Evolutionary conservation across 768 basidiomycete species (phyloP), one percentile per base, ranked within the genome.

Genomic region (Lentinus tigrinus): DNA sequence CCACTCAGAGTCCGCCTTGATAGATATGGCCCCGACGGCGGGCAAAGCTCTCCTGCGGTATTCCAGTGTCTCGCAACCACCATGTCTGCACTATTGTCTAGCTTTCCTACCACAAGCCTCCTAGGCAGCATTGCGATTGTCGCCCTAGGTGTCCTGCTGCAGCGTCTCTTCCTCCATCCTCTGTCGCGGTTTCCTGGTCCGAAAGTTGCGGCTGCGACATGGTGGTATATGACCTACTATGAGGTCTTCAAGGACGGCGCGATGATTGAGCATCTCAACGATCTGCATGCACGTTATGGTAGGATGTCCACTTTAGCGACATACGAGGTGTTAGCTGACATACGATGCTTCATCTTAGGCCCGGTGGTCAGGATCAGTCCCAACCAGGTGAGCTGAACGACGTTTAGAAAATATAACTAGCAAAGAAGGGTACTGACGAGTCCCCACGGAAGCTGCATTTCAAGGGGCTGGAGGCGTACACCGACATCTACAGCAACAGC

Each of bases 271-370:
- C 68, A 78, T 24, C 68, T 78, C 3, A 67, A 73, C 11, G 46
- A 60, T 11, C 67, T 78, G 14, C 78, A 79, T 54, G 61, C 64
- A 8, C 63, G 31, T 54, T 77, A 78, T 47, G 78, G 78, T 77
- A 61, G 42, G 62, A 27, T 24, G 19, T 28, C 3, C 38, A 36
- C 17, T 17, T 24, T 19, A 5, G 8, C 11, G 31, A 31, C 7
- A 6, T 31, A 11, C 31, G 31, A 7, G 31, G 11, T 31, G 31
- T 31, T 11, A 31, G 31, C 6, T 1, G 31, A 31, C 34, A 34
- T 5, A 44, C 24, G 3, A 8, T 14, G 8, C 28, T 16, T 42
- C n/a, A 2, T 5, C n/a, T 16, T 37, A 78, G 77, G 78, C 13
- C 66, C 70, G 31, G 67, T 77, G 28, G 68, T 78, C 37, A 68